phyloP scores from a whole-genome alignment of 768 basidiomycete species.

The Podaxis sp. region DNA sequence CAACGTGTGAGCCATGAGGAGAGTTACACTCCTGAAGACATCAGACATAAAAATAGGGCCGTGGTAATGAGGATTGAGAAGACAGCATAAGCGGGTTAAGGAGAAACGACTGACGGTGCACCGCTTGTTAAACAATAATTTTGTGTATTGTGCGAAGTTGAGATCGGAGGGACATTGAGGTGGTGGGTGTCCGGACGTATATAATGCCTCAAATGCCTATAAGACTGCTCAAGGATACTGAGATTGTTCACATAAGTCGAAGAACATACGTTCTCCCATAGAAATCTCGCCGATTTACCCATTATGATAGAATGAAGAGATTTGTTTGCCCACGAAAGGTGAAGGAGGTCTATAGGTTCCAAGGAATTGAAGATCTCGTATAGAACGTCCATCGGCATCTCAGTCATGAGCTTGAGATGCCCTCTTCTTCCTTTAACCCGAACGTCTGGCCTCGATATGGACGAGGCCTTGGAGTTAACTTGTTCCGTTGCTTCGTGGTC shows the following conservation, averaged over 20 bases:
- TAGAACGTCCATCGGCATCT: constrained; percentile 35
- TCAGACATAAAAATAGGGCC: not conserved
- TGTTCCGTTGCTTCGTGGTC: not conserved
- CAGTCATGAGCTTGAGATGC: constrained; percentile 27
- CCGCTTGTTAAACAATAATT: constrained; percentile 30
- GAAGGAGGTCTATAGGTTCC: constrained; percentile 40
- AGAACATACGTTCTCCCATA: constrained; percentile 34
- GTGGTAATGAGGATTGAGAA: not conserved
- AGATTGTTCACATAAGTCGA: constrained; percentile 19
- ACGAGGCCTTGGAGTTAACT: not conserved
- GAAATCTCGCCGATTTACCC: constrained; percentile 18
- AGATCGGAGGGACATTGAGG: constrained; percentile 30
- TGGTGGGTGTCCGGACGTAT: constrained; percentile 18
- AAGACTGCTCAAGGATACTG: constrained; percentile 15
- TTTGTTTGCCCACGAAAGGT: constrained; percentile 37
- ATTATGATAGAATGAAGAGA: constrained; percentile 34
- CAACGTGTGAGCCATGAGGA: constrained; percentile 10
- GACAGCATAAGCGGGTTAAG: not conserved
- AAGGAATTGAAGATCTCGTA: constrained; percentile 40
- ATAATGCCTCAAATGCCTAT: constrained; percentile 11
- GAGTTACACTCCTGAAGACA: constrained; percentile 3
- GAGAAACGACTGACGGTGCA: constrained; percentile 10
- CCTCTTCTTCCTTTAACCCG: constrained; percentile 24
- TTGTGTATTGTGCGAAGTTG: constrained; percentile 33
- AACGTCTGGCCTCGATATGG: not conserved